These are phyloP conservation scores for Geotrichum bryndzae DNA, from an alignment of 1,139 yeast genomes.

Conservation along the genomic window DNA sequence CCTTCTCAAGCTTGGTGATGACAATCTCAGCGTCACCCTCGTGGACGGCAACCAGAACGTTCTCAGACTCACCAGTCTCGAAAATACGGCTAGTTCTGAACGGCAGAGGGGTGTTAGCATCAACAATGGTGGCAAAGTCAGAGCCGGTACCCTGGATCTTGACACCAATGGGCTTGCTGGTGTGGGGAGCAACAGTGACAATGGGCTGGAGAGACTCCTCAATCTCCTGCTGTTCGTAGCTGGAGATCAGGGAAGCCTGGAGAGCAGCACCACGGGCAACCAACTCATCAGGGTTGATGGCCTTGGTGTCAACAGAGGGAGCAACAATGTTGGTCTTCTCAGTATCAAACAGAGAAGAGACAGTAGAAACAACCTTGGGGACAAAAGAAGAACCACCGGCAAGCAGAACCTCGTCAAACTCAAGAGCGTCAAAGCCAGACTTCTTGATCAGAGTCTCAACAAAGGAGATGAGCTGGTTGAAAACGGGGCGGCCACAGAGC, in stretches of 20 bases:
- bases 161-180: conserved; percentile 78
- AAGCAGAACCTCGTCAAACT: conserved; percentile 83
- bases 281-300: conserved; percentile 83
- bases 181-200: conserved; percentile 84
- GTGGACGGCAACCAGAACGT: conserved; percentile 62
- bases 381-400: conserved; percentile 93
- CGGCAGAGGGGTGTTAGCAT: conserved; percentile 87
- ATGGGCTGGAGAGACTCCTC: conserved; percentile 79
- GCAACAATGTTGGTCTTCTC: conserved; percentile 72
- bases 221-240: conserved; percentile 81
- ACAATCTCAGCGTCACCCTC: conserved; percentile 81
- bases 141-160: conserved; percentile 56
- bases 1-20: conserved; percentile 70
- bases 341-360: conserved; percentile 66
- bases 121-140: conserved; percentile 61
- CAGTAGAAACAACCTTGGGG: conserved; percentile 79
- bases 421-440: conserved; percentile 80
- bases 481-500: conserved; percentile 72
- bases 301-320: conserved; percentile 70
- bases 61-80: conserved; percentile 46
- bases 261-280: conserved; percentile 94
- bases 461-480: conserved; percentile 68
- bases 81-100: conserved; percentile 71
- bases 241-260: conserved; percentile 84
- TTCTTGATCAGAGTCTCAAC: conserved; percentile 69